Base-by-base conservation (phyloP, 192 early-diverging fungal genomes). In the Entomortierella lignicola region DNA sequence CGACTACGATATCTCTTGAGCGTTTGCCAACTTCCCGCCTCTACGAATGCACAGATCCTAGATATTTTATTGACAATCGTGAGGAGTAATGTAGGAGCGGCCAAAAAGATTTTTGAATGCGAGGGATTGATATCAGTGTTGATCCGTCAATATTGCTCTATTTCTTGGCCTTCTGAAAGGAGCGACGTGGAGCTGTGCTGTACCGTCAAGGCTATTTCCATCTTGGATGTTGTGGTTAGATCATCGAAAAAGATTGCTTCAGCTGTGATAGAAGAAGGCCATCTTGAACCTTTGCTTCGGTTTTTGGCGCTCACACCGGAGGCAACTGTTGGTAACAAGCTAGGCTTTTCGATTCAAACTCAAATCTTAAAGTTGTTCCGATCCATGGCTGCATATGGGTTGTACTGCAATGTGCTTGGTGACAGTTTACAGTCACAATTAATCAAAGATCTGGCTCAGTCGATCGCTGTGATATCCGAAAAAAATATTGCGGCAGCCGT, bases 1-100 rank as follows among this genome's bases (percentile, higher is more conserved):
- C 84, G 91, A 27, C 50, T 92, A 20, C 70, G 81, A 5, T 93
- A 90, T 64, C 66, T 93, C 6, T 51, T 93, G 18, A 80, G 81
- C 1, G 68, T 71, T 10, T 59, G 69, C 8, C 77, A 80, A 27
- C 77, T 82, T 7, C 69, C 85, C 42, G 44, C 62, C 0, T 51
- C 48, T 30, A 70, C 85, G 1, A 81, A 83, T 10, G 58, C 72
- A 10, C 85, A 82, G 53, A 63, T 92, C 4, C 21, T 91, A 11
- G 56, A 72, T 27, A 86, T 89, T n/a, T 52, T 90, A 18, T 58
- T 83, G 11, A 72, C 82, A 10, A 64, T 92, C 18, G 81, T 84
- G 0, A 72, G 83, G 27, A 79, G 79, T 56, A 85, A 85, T 23
- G 27, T 60, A 15, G 69, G 64, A 31, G 72, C 82, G 8, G 79